Conservation (phyloP, 2,329 filamentous ascomycete species). For the Trichoderma lentiforme region DNA sequence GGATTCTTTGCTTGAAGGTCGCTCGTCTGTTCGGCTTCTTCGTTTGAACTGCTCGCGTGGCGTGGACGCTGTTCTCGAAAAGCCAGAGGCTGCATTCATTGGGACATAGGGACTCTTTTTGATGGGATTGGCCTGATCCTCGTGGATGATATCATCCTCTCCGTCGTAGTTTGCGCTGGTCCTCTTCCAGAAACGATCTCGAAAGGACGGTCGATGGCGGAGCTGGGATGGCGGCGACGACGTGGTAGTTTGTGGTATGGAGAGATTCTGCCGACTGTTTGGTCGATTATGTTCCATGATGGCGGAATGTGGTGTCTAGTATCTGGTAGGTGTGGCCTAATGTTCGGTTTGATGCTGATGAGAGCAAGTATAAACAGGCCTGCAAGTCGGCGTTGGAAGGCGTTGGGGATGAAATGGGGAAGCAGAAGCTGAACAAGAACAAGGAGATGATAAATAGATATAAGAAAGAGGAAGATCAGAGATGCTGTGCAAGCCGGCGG, state of each 20-base stretch:
- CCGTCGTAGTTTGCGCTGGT: slow-evolving; percentile 15
- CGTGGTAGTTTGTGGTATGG: background rate
- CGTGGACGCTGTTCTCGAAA: background rate
- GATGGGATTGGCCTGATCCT: background rate
- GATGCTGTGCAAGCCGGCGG: background rate
- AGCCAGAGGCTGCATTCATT: slow-evolving; percentile 13
- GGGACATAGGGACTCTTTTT: slow-evolving; percentile 10
- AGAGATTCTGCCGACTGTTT: background rate
- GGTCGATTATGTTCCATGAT: background rate
- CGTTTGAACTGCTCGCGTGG: background rate
- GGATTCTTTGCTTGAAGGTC: background rate
- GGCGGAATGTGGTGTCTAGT: background rate
- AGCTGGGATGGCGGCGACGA: background rate
- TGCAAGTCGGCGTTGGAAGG: background rate
- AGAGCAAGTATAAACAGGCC: background rate
- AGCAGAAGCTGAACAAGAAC: background rate
- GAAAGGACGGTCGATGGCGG: slow-evolving; percentile 11
- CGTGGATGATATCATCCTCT: background rate
- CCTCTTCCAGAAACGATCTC: slow-evolving; percentile 15
- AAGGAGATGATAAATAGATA: background rate
- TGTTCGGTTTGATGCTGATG: background rate
- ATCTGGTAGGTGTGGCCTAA: too few species aligned
- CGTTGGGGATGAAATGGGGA: background rate
- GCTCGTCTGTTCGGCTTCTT: background rate
- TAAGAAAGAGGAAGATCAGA: background rate